phyloP scores from a whole-genome alignment of 768 basidiomycete genomes.

The Wakefieldia striispora region DNA sequence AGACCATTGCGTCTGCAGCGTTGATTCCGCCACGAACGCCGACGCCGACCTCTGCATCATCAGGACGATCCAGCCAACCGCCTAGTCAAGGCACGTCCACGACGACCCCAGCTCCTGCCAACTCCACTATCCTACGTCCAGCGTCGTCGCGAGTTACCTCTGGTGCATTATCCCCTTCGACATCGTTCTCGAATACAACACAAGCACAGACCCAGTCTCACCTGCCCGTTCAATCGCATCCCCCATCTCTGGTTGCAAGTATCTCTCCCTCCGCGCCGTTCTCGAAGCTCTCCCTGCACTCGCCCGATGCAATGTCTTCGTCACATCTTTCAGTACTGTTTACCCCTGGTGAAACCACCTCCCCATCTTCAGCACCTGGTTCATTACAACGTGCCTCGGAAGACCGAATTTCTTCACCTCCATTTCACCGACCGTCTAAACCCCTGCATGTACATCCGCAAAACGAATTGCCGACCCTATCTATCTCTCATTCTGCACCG shows the following conservation, averaged over 20 bases:
- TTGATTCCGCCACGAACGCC: constrained; percentile 10
- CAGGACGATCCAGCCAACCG: constrained; percentile 6
- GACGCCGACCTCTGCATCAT: constrained; percentile 2
- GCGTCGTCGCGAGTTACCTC: neutral
- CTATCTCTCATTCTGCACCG: constrained; percentile 7
- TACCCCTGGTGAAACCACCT: constrained; percentile 5
- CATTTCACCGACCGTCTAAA: constrained; percentile 22
- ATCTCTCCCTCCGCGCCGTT: constrained; percentile 49
- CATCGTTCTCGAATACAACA: neutral
- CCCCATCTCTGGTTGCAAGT: constrained; percentile 5
- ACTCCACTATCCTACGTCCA: neutral
- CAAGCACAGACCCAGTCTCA: neutral
- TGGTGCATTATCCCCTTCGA: neutral
- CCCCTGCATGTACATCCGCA: constrained; percentile 28
- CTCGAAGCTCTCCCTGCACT: constrained; percentile 50
- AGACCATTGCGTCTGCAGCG: constrained; percentile 10
- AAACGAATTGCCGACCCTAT: constrained; percentile 12
- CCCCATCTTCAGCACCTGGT: neutral
- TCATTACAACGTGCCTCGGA: neutral
- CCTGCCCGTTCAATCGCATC: neutral
- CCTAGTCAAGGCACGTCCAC: neutral
- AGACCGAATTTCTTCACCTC: constrained; percentile 9
- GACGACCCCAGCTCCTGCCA: neutral
- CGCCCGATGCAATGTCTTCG: constrained; percentile 25
- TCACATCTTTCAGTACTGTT: constrained; percentile 11